Base-by-base conservation (phyloP, 2,329 filamentous ascomycete genomes). In the Hypomyces rosellus region DNA sequence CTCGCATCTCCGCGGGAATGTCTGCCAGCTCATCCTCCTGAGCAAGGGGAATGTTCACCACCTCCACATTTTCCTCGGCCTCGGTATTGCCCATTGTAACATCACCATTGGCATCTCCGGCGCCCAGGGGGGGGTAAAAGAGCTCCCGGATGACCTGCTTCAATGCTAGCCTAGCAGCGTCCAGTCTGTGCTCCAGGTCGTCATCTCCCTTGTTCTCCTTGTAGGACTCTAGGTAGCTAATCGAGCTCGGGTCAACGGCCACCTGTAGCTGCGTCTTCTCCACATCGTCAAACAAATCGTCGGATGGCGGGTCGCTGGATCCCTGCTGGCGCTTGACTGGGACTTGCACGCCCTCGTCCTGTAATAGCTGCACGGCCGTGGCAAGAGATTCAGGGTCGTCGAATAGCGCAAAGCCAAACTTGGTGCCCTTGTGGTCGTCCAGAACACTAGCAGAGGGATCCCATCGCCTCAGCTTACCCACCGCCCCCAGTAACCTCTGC, bases 391-490 rank as follows among this genome's bases (percentile, higher is more conserved):
- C 88, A 20, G 85, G 83, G 66, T 97, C 91, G 55, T 96, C 92
- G 68, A 88, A 99, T 69, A 96, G 88, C 53, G 92, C 93, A 70
- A 99, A 97, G 13, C 92, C 93, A 74, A 97, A 97, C 55, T 85
- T 86, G 69, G 86, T 85, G 50, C 84, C 84, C 70, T 92, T 93
- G 57, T 87, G 82, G 57, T 89, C 84, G n/a, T 74, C 65, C 14
- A 74, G 63, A 34, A 75, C 70, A 14, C 74, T 77, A 45, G 80
- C 82, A 34, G 84, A 85, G 53, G 89, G 77, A 55, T 91, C 90
- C 90, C 91, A 99, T 60, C 89, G 84, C 56, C 87, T 82, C 55
- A 99, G 70, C 63, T 78, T 84, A 38, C 91, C 91, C 0, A 87
- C 86, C n/a, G 85, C 80, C 42, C 80, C 73, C 40, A 99, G 72